Base-by-base conservation (phyloP, 371 early-diverging fungal genomes). In the Mucor mucedo region DNA sequence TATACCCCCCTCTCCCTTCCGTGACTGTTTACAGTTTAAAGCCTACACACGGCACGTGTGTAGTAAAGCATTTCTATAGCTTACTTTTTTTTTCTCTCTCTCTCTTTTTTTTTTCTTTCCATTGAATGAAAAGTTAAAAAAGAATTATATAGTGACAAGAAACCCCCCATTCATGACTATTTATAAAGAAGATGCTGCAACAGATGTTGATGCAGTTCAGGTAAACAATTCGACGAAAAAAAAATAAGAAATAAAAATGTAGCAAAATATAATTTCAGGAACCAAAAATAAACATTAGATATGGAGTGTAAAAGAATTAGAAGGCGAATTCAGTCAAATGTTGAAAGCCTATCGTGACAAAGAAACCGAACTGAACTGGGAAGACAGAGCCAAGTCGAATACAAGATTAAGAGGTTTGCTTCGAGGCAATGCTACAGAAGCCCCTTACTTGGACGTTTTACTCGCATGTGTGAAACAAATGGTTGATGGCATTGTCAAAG, bases 401-500 rank as follows among this genome's bases (percentile, higher is more conserved):
- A 54, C 57, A 52, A 67, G 70, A 32, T 60, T 74, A 48, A 57
- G 68, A 49, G 72, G 76, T 28, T 59, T 65, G 27, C 68, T 80
- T 55, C 71, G 77, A 60, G 80, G 80, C 28, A 75, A 78, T 65
- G 70, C 79, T 10, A 52, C 63, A 16, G 76, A 81, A 45, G 62
- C 71, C 16, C 72, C 71, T 39, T 78, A 73, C 57, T 66, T 63
- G 21, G 79, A 81, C 42, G 63, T 63, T 4, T 33, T 81, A 8
- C 52, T 73, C 10, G 62, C 60, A 5, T 68, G 68, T 42, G 66
- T 81, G 45, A 73, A 66, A 27, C 75, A 69, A 49, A 68, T 77
- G 77, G 72, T 78, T 29, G 82, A 81, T 62, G 79, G 79, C 59
- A 77, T 81, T 41, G 53, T 77, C 8, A 81, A 81, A 55, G 77